These are phyloP conservation scores for Cyberlindnera nakhonratchasimensis DNA, from an alignment of 805 yeast species.

Conservation along the genomic window DNA sequence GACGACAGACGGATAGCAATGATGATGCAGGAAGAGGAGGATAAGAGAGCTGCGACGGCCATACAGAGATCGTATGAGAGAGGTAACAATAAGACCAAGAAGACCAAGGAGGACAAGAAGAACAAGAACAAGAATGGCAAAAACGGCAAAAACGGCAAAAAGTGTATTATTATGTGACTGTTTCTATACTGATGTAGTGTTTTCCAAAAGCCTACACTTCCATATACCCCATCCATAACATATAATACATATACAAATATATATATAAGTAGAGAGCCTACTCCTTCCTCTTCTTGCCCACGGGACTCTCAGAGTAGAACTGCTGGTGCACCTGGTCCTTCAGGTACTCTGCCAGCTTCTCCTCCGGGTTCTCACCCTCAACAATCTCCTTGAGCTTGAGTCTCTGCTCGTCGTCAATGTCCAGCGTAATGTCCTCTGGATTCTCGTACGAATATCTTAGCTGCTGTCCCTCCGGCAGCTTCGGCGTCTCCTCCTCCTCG, in stretches of 20 bases:
- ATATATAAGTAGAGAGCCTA: background rate
- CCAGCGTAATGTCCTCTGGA: constrained; percentile 40
- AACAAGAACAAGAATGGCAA: constrained; percentile 17
- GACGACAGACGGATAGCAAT: constrained; percentile 43
- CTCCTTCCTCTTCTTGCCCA: constrained; percentile 37
- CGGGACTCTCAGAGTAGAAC: constrained; percentile 30
- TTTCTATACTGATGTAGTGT: background rate
- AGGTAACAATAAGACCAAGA: background rate
- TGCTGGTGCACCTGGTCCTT: constrained; percentile 62
- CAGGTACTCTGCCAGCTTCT: constrained; percentile 64
- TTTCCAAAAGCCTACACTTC: background rate
- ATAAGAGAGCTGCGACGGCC: constrained; percentile 44
- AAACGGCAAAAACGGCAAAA: constrained; percentile 16
- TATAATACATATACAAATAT: too few species aligned
- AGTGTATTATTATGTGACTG: constrained; percentile 26
- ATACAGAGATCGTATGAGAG: constrained; percentile 37
- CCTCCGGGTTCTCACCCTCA: constrained; percentile 79
- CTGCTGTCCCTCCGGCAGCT: constrained; percentile 36
- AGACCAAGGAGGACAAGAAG: constrained; percentile 7
- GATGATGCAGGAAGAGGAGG: constrained; percentile 54
- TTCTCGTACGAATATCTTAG: constrained; percentile 56
- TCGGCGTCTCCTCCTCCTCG: constrained; percentile 23
- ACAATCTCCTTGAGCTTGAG: constrained; percentile 65
- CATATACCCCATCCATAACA: too few species aligned
- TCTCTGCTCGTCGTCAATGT: constrained; percentile 53